Evolutionary conservation across 495 filamentous ascomycete genomes (phyloP), one percentile per base, ranked within the genome.

Genomic region (Glutinoglossum americanum): DNA sequence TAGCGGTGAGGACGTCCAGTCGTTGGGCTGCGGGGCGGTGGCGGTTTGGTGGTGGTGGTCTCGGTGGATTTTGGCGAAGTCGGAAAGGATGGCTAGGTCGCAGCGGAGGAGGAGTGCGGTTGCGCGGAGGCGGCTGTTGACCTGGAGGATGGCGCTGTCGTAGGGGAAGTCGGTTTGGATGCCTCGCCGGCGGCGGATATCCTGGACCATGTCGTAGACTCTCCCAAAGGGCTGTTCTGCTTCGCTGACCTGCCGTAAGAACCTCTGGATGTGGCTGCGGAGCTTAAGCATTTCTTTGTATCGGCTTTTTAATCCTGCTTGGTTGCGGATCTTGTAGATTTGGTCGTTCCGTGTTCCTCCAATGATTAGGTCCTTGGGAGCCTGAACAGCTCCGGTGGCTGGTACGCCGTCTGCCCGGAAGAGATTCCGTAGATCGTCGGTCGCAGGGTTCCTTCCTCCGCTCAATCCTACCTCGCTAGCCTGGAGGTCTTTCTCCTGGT

Each of bases 141-240:
- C 67, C 56, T 81, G 76, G 27, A 80, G 67, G 41, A 65, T 56
- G 33, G 55, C 60, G 26, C 70, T 67, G 26, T 75, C 70, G 28
- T 70, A 25, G 63, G 55, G 59, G 81, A 75, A 11, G 65, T 61
- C 35, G 66, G 70, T 68, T 37, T 32, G 55, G 8, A 51, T 51
- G 19, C 55, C 45, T 5, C 56, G 59, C 7, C 71, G 69, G 17
- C 69, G 64, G 25, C 70, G 69, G 4, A 73, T 73, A 45, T 75
- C 70, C 55, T 74, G 63, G 27, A 81, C 76, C 59, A 80, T 65
- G 55, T 72, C 65, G 21, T 72, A 70, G 9, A 85, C 77, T 15
- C 71, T 70, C 44, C 73, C 70, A 57, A 80, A 80, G 0, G 81
- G 80, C 57, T 84, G 79, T 66, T 84, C 81, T 51, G 75, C 70